Evolutionary conservation across 169 alveolate species (phyloP).

Genomic region (Plasmodium malariae): DNA sequence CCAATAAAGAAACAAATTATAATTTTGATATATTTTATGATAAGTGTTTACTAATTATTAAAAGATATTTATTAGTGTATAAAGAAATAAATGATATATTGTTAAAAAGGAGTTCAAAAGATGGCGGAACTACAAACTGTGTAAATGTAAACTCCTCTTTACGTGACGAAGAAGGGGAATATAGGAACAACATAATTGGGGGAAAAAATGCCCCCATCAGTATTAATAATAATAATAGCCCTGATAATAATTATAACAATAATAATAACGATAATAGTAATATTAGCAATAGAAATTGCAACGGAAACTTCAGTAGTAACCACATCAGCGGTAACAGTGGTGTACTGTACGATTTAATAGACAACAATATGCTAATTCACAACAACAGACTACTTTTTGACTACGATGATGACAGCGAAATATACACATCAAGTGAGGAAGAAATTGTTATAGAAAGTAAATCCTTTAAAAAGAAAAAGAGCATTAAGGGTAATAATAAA

Average conservation of each 20-base stretch:
- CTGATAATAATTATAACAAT: background rate
- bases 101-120: background rate
- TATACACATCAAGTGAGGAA: slow-evolving; percentile 75
- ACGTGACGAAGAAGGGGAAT: background rate
- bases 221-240: background rate
- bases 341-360: slow-evolving; percentile 22
- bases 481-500: background rate
- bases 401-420: slow-evolving; percentile 73
- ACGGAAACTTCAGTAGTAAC: background rate
- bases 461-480: background rate
- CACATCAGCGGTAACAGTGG: background rate
- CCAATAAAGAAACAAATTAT: slow-evolving; percentile 10
- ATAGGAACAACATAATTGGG: background rate
- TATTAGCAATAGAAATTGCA: too few relatives aligned
- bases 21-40: slow-evolving; percentile 62
- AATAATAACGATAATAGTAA: background rate
- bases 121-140: background rate
- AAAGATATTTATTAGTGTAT: slow-evolving; percentile 35
- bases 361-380: slow-evolving; percentile 35
- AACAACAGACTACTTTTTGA: slow-evolving; percentile 61
- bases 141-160: background rate
- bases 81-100: slow-evolving; percentile 54
- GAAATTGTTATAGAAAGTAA: slow-evolving; percentile 65
- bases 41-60: slow-evolving; percentile 62
- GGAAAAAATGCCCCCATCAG: background rate